phyloP scores from a whole-genome alignment of 306 rosid genomes.

The Trichosanthes truncata region DNA sequence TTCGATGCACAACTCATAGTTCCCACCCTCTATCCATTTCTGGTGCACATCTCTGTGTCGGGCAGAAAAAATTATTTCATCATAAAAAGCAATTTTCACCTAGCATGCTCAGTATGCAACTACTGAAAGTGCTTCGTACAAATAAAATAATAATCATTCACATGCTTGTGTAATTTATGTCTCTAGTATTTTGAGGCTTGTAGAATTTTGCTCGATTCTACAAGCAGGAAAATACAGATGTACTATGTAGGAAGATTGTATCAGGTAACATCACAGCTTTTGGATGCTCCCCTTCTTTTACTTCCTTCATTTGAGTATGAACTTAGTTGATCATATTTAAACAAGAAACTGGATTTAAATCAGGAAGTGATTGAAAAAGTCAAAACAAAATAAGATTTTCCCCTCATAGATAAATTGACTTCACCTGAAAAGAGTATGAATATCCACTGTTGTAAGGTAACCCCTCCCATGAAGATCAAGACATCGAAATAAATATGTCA shows the following conservation, averaged over 20 bases:
- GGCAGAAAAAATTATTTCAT: not conserved
- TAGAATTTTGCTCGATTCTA: slow-evolving; percentile 49
- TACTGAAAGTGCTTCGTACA: not conserved
- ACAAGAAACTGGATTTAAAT: not conserved
- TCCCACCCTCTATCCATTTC: slow-evolving; percentile 98
- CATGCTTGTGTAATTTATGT: slow-evolving; percentile 22
- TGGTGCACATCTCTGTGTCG: slow-evolving; percentile 90
- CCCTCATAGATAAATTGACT: not conserved
- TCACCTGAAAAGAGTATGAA: slow-evolving; percentile 95
- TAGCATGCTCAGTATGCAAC: not conserved
- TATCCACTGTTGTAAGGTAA: slow-evolving; percentile 83
- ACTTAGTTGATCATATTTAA: slow-evolving; percentile 2
- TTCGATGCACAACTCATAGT: slow-evolving; percentile 93
- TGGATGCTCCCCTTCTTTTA: slow-evolving; percentile 83
- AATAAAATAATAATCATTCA: not conserved
- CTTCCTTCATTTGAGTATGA: slow-evolving; percentile 42
- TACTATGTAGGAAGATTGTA: slow-evolving; percentile 71
- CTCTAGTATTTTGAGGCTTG: slow-evolving; percentile 56
- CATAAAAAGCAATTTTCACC: not conserved
- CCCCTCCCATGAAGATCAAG: slow-evolving; percentile 98
- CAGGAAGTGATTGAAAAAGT: not conserved
- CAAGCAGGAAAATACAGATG: slow-evolving; percentile 75
- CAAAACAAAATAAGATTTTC: not conserved
- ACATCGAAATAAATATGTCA: slow-evolving; percentile 89
- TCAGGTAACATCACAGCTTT: slow-evolving; percentile 62